phyloP scores from a whole-genome alignment of 257 asterid genomes.

The Eucommia ulmoides region DNA sequence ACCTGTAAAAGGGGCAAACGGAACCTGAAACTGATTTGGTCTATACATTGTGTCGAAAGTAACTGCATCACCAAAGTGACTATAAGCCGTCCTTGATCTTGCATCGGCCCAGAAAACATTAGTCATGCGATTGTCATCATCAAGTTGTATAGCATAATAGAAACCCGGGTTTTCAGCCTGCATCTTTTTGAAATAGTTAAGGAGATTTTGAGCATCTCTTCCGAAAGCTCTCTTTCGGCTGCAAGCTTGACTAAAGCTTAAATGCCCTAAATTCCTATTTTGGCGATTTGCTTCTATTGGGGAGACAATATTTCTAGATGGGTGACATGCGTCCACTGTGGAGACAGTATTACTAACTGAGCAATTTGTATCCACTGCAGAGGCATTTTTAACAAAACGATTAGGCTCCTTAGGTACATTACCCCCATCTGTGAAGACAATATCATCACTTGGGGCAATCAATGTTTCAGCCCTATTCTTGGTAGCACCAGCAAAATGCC shows the following conservation, averaged over 20 bases:
- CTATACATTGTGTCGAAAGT: slow-evolving; percentile 54
- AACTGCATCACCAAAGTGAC: slow-evolving; percentile 85
- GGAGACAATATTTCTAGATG: not conserved
- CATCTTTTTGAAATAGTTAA: slow-evolving; percentile 83
- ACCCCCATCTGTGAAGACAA: not conserved
- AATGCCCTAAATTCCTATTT: not conserved
- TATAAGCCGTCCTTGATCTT: slow-evolving; percentile 75
- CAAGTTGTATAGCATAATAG: slow-evolving; percentile 86
- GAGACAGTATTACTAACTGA: not conserved
- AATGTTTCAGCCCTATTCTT: not conserved
- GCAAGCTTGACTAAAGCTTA: slow-evolving; percentile 22
- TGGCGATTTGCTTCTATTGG: not conserved
- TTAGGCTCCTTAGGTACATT: no score
- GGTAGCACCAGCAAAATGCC: not conserved
- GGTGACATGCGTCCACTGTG: no score
- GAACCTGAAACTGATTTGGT: slow-evolving; percentile 49
- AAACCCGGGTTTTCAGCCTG: slow-evolving; percentile 94
- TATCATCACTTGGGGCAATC: not conserved
- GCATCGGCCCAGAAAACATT: slow-evolving; percentile 94
- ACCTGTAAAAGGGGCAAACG: slow-evolving; percentile 84
- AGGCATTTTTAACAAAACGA: no score
- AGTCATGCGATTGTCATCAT: slow-evolving; percentile 76
- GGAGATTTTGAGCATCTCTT: slow-evolving; percentile 76
- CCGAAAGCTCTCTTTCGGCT: slow-evolving; percentile 48
- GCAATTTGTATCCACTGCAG: no score